Conservation (phyloP, 495 filamentous ascomycete genomes). For the Penicillium paradoxum region DNA sequence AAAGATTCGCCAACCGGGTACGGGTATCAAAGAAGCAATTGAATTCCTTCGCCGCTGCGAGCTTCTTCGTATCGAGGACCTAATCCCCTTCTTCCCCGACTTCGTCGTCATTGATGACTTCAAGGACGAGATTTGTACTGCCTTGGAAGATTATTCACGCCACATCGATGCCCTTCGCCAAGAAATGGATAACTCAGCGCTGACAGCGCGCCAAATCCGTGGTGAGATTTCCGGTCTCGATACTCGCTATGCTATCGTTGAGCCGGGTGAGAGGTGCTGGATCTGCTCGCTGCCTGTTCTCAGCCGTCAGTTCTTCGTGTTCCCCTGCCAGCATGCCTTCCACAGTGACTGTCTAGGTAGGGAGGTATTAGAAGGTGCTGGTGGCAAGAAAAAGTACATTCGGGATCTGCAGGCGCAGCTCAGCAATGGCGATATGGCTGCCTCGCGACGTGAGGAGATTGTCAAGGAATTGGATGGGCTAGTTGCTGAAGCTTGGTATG, state of each 20-base stretch:
- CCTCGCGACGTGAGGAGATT: slow-evolving; percentile 69
- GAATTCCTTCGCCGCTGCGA: slow-evolving; percentile 91
- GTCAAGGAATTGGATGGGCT: slow-evolving; percentile 84
- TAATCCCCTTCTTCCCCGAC: slow-evolving; percentile 97
- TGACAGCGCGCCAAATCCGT: slow-evolving; percentile 84
- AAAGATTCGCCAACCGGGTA: slow-evolving; percentile 72
- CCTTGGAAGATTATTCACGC: slow-evolving; percentile 84
- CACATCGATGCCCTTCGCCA: slow-evolving; percentile 84
- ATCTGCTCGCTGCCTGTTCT: slow-evolving; percentile 80
- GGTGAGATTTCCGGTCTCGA: slow-evolving; percentile 79
- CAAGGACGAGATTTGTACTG: slow-evolving; percentile 94
- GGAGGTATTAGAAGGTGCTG: slow-evolving; percentile 69
- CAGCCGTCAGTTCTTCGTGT: slow-evolving; percentile 91
- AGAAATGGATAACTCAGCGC: slow-evolving; percentile 91
- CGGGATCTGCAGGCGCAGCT: slow-evolving; percentile 78
- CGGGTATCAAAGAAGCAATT: slow-evolving; percentile 89
- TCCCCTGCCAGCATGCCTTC: slow-evolving; percentile 96
- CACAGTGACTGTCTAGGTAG: slow-evolving; percentile 88
- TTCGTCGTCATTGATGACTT: slow-evolving; percentile 99
- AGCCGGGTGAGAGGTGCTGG: slow-evolving; percentile 91
- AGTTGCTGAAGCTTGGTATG: slow-evolving; percentile 76
- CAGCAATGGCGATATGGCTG: slow-evolving; percentile 60
- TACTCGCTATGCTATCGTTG: slow-evolving; percentile 88
- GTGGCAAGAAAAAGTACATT: slow-evolving; percentile 74
- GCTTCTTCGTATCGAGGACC: slow-evolving; percentile 86